A percentile compares a stretch with the other conserved stretches of the same genome.
phyloP scores from a whole-genome alignment of 371 early-diverging fungal genomes.

The Parasitella parasitica region DNA sequence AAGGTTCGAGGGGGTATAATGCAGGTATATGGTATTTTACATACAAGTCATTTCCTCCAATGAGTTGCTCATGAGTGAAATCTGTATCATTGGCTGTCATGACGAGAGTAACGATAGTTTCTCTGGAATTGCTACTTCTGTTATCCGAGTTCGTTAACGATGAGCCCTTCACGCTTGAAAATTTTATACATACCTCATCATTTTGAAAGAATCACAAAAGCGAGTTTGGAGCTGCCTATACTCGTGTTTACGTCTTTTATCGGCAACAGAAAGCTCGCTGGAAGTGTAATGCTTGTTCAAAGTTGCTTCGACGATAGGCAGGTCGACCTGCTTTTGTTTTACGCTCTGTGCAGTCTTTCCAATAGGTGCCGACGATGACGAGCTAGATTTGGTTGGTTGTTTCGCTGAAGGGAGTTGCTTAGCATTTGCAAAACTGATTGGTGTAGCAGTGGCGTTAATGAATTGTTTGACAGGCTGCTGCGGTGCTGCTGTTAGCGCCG shows the following conservation, averaged over 20 bases:
- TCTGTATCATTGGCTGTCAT: conserved; percentile 36
- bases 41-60: conserved; percentile 26
- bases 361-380: conserved; percentile 2
- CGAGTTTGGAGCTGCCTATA: conserved; percentile 45
- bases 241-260: conserved; percentile 33
- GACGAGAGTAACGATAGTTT: background rate
- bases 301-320: background rate
- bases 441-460: conserved; percentile 1
- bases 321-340: background rate
- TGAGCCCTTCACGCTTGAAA: too few relatives aligned
- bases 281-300: conserved; percentile 2
- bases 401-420: background rate
- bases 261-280: conserved; percentile 26
- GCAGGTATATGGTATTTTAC: conserved; percentile 46
- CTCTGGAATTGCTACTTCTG: conserved; percentile 6
- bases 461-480: conserved; percentile 7
- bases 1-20: conserved; percentile 51
- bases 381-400: background rate
- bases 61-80: conserved; percentile 25
- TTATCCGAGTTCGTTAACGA: too few relatives aligned
- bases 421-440: background rate
- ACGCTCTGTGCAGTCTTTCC: background rate
- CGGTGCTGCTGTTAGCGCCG: background rate
- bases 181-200: conserved; percentile 17
- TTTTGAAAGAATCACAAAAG: conserved; percentile 41